Evolutionary conservation across 352 stramenopile species (phyloP).

Genomic region (Phytophthora nicotianae): DNA sequence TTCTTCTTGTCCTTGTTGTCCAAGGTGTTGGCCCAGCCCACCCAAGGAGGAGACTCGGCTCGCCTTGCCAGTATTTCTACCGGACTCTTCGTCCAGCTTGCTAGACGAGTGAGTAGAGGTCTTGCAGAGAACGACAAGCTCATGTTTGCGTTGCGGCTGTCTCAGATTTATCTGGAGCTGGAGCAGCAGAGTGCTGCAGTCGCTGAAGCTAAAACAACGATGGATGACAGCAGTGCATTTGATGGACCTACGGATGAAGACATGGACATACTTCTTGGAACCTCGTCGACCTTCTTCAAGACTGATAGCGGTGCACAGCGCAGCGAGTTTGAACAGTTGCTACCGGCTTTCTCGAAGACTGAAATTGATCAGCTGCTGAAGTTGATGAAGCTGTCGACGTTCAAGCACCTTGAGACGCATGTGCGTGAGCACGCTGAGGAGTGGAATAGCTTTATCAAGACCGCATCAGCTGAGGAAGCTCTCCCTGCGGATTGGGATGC

Average conservation of each 20-base stretch:
- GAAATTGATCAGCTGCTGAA: constrained; percentile 90
- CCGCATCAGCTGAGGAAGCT: constrained; percentile 71
- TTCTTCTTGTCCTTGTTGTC: constrained; percentile 98
- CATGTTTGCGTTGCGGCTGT: constrained; percentile 97
- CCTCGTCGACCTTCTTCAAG: constrained; percentile 53
- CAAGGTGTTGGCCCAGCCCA: constrained; percentile 82
- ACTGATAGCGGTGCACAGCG: constrained; percentile 42
- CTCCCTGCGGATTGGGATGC: constrained; percentile 74
- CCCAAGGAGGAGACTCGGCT: constrained; percentile 29
- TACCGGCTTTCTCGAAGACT: constrained; percentile 60
- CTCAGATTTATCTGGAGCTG: constrained; percentile 91
- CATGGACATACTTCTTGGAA: constrained; percentile 72
- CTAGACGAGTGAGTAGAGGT: constrained; percentile 92
- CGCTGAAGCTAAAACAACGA: constrained; percentile 33
- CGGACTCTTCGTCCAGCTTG: constrained; percentile 93
- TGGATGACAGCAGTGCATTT: constrained; percentile 37
- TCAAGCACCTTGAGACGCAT: constrained; percentile 80
- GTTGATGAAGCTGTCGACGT: constrained; percentile 72
- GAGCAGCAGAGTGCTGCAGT: constrained; percentile 57
- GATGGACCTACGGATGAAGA: constrained; percentile 78
- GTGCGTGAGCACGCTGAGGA: constrained; percentile 58
- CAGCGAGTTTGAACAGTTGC: constrained; percentile 52
- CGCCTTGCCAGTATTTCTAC: constrained; percentile 75
- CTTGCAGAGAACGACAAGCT: constrained; percentile 98
- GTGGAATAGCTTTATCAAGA: constrained; percentile 87